Conservation (phyloP, 345 rosid species). For the Raphanus raphanistrum region DNA sequence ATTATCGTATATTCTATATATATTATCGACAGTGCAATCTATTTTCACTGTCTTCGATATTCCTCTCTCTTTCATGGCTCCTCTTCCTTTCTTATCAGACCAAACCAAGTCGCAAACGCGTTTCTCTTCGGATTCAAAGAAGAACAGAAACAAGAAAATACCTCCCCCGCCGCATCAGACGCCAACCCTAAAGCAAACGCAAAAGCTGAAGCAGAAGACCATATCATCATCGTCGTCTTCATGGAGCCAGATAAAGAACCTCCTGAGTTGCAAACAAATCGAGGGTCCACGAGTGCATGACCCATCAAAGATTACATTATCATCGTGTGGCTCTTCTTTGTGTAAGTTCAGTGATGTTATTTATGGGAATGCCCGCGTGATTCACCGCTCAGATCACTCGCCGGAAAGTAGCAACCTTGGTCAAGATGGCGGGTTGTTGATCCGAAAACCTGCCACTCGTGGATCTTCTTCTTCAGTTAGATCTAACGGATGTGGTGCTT, state of each 20-base stretch:
- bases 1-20: constrained; percentile 15
- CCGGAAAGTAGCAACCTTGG: constrained; percentile 76
- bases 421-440: constrained; percentile 60
- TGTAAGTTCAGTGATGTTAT: constrained; percentile 37
- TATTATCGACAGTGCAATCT: constrained; percentile 11
- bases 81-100: constrained; percentile 59
- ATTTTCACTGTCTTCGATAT: constrained; percentile 8
- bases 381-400: constrained; percentile 41
- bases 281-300: constrained; percentile 70
- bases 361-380: constrained; percentile 36
- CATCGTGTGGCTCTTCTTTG: constrained; percentile 52
- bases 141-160: constrained; percentile 29
- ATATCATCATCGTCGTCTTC: constrained; percentile 19
- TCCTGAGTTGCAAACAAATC: constrained; percentile 80
- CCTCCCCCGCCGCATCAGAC: constrained; percentile 26
- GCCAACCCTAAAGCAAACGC: constrained; percentile 37
- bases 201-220: constrained; percentile 45
- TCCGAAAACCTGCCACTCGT: constrained; percentile 46
- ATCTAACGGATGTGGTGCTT: constrained; percentile 37
- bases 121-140: constrained; percentile 31
- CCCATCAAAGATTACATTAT: constrained; percentile 49
- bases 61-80: constrained; percentile 51
- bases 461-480: constrained; percentile 33
- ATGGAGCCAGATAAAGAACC: constrained; percentile 93
- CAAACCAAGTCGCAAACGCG: constrained; percentile 35